Base-by-base conservation (phyloP, 192 early-diverging fungal genomes). In the Dissophora ornata region DNA sequence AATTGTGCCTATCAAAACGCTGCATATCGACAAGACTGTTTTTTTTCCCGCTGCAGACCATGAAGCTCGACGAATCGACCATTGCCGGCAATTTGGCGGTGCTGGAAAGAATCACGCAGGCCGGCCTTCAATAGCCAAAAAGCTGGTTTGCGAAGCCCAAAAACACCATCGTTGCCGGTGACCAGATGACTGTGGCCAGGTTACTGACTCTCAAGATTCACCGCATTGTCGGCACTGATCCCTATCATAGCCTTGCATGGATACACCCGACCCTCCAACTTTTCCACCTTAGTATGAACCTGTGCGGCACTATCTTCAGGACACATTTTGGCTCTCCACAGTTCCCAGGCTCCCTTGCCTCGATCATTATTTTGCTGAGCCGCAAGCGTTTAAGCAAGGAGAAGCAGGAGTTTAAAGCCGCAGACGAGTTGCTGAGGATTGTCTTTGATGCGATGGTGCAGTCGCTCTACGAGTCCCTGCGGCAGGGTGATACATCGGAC, bases 81-180 rank as follows among this genome's bases (percentile, higher is more conserved):
- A 62, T 59, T 59, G 57, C 56, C 28, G 61, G 61, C 32, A 62
- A 62, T 52, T 41, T 51, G 49, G 61, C 49, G 40, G 62, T 64
- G 38, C 36, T 64, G 40, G 62, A 64, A 19, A 52, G 36, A 52
- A 54, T 64, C 25, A 64, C 51, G 8, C 15, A 21, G 50, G 51
- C 25, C 0, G 40, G 36, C 40, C 38, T 64, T 52, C 50, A 64
- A 44, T 22, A 53, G 62, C 50, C 62, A 4, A 41, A 64, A 52
- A 19, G 8, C 12, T 64, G 62, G 62, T 64, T 64, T 53, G 60
- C 4, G 1, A 9, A 64, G 28, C 50, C 50, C 26, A 44, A 44
- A 42, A 54, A 45, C 26, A 64, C 40, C 26, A 41, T 64, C 2
- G 2, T 64, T 45, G 62, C 26, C 22, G 40, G 62, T 22, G 62